Percentiles rank a stretch among this genome's conserved stretches.
Conservation (phyloP, 257 asterid species). For the Striga asiatica region DNA sequence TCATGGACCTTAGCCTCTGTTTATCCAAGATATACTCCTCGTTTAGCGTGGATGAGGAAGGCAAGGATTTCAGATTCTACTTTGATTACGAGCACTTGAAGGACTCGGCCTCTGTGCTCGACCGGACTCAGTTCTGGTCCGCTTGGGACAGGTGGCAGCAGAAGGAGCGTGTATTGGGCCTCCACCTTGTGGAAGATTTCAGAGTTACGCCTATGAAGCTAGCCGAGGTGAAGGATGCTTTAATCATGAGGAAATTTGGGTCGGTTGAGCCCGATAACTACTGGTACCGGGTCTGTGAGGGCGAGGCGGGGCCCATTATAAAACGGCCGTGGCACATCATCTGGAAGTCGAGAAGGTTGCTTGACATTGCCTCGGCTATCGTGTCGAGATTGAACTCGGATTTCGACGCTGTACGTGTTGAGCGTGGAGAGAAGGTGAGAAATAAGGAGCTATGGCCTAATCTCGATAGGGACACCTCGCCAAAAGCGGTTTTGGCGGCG, state of each 20-base stretch:
- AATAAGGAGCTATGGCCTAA: conserved; percentile 58
- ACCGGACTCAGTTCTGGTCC: conserved; percentile 56
- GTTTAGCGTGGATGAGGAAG: conserved; percentile 64
- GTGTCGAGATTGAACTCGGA: conserved; percentile 61
- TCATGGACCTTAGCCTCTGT: conserved; percentile 69
- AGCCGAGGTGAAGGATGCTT: conserved; percentile 36
- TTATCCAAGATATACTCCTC: conserved; percentile 58
- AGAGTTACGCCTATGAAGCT: conserved; percentile 58
- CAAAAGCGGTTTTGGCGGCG: conserved; percentile 37
- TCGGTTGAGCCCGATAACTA: conserved; percentile 63
- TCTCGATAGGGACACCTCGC: conserved; percentile 55
- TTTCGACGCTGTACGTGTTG: conserved; percentile 62
- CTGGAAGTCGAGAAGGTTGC: conserved; percentile 52
- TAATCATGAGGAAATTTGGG: conserved; percentile 67
- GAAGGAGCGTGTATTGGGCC: conserved; percentile 38
- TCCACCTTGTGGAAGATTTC: conserved; percentile 64
- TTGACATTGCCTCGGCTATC: conserved; percentile 57
- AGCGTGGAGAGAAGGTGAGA: conserved; percentile 56
- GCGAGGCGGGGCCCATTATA: conserved; percentile 43
- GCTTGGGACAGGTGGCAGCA: conserved; percentile 54
- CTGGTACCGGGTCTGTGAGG: conserved; percentile 82
- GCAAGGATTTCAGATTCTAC: conserved; percentile 75
- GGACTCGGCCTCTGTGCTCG: conserved; percentile 58
- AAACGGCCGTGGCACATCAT: conserved; percentile 69
- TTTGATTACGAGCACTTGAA: conserved; percentile 73